These are phyloP conservation scores for Polyplosphaeria fusca DNA, from an alignment of 495 filamentous ascomycete genomes.

Conservation along the genomic window DNA sequence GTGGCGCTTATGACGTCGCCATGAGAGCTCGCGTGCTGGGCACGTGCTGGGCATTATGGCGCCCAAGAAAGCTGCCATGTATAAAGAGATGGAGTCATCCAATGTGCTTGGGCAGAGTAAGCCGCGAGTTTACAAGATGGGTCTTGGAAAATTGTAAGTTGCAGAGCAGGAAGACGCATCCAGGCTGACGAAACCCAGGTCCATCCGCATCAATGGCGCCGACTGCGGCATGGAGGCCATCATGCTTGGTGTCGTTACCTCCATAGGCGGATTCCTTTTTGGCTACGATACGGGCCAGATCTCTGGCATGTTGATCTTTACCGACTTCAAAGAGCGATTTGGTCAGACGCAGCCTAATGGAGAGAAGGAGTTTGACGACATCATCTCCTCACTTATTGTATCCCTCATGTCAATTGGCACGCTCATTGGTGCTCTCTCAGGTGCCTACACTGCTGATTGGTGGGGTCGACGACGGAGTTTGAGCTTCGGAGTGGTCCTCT, in stretches of 20 bases:
- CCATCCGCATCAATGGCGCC: slow-evolving; percentile 19
- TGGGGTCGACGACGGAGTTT: slow-evolving; percentile 21
- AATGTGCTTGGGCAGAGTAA: neutral
- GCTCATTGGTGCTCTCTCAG: slow-evolving; percentile 14
- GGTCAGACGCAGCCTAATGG: slow-evolving; percentile 1
- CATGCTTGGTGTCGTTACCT: slow-evolving; percentile 18
- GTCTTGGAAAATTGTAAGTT: slow-evolving; percentile 11
- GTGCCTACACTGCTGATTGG: slow-evolving; percentile 20
- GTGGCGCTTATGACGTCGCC: neutral
- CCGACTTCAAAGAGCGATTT: slow-evolving; percentile 23
- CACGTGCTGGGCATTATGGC: slow-evolving; percentile 3
- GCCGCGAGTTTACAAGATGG: neutral
- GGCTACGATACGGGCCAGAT: slow-evolving; percentile 29
- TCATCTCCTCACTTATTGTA: slow-evolving; percentile 6
- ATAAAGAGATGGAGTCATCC: neutral
- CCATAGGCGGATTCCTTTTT: slow-evolving; percentile 24
- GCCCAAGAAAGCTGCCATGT: neutral
- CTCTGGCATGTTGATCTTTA: slow-evolving; percentile 12
- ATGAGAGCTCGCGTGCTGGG: neutral
- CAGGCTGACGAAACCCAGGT: neutral
- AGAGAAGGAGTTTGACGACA: neutral
- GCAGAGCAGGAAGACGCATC: neutral
- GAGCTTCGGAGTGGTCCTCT: slow-evolving; percentile 13
- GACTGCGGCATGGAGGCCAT: slow-evolving; percentile 23
- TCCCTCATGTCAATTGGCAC: slow-evolving; percentile 14